Percentiles rank a stretch among this genome's conserved stretches.
Evolutionary conservation across 192 early-diverging fungal genomes (phyloP).

Genomic region (Coemansia sp.): DNA sequence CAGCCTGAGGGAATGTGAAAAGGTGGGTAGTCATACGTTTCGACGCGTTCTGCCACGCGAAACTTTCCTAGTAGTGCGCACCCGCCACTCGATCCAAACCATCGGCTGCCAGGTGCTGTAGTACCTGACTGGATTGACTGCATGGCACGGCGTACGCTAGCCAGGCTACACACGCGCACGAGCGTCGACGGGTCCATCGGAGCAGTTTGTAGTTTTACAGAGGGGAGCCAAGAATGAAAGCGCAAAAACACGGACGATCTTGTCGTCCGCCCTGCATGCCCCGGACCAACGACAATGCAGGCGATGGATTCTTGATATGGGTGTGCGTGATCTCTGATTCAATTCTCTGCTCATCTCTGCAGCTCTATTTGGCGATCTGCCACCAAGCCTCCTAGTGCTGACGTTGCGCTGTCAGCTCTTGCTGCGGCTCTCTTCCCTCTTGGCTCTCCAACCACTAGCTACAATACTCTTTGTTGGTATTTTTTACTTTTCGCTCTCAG

Average conservation of each 20-base stretch:
- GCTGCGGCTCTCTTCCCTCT: no score
- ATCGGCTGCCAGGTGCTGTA: not conserved
- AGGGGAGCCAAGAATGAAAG: not conserved
- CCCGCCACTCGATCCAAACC: slow-evolving; percentile 10
- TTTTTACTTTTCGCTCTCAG: no score
- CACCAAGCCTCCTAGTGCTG: no score
- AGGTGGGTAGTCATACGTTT: slow-evolving; percentile 14
- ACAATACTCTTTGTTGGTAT: no score
- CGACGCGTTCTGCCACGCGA: slow-evolving; percentile 25
- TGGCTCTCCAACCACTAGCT: no score
- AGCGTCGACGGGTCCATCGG: slow-evolving; percentile 15
- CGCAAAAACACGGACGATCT: not conserved
- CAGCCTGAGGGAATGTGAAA: slow-evolving; percentile 19
- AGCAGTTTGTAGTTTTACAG: not conserved
- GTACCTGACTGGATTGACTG: not conserved
- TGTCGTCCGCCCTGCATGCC: not conserved
- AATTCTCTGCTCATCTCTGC: not conserved
- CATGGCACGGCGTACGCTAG: not conserved
- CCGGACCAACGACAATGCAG: not conserved
- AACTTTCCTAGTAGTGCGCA: slow-evolving; percentile 23
- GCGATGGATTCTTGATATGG: not conserved
- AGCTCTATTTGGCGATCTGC: no score
- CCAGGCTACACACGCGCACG: slow-evolving; percentile 13
- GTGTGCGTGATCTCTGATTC: not conserved
- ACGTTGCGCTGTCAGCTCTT: no score